Evolutionary conservation across 108 stramenopile genomes (phyloP).

Genomic region (Pseudonitzschia pungens): DNA sequence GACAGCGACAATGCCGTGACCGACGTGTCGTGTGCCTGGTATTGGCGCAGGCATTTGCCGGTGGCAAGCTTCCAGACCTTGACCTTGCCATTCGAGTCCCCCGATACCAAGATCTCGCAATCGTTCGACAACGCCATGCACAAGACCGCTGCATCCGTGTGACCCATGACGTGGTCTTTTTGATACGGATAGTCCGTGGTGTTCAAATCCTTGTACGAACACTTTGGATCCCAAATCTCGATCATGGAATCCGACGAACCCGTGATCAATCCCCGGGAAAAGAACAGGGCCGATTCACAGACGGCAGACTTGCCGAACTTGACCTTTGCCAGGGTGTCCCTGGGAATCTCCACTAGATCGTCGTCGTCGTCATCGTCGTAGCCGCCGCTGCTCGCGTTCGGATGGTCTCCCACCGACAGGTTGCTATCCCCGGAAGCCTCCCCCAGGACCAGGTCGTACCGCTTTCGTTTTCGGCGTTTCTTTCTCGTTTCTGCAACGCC

Average conservation of each 20-base stretch:
- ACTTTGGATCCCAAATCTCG: conserved; percentile 88
- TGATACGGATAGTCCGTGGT: conserved; percentile 65
- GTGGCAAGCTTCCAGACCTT: conserved; percentile 79
- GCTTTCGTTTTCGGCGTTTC: conserved; percentile 41
- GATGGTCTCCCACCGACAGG: conserved; percentile 15
- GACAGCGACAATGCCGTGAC: conserved; percentile 65
- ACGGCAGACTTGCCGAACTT: conserved; percentile 83
- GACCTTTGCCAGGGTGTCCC: conserved; percentile 39
- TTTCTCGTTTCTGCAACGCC: conserved; percentile 18
- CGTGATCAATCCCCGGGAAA: conserved; percentile 67
- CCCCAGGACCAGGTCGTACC: conserved; percentile 78
- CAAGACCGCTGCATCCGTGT: conserved; percentile 61
- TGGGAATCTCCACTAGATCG: conserved; percentile 16
- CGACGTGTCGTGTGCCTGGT: conserved; percentile 62
- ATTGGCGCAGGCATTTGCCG: conserved; percentile 75
- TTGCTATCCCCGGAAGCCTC: conserved; percentile 44
- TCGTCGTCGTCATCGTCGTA: conserved; percentile 29
- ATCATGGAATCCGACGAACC: conserved; percentile 93
- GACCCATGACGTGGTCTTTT: conserved; percentile 88
- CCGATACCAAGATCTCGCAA: conserved; percentile 81
- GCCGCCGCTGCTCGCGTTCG: background rate
- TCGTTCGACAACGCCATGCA: conserved; percentile 82
- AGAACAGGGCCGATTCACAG: conserved; percentile 75
- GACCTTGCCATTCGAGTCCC: conserved; percentile 70
- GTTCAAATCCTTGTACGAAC: conserved; percentile 54